Conservation (phyloP, 106 monocot species). For the Dendrobium chrysotoxum region DNA sequence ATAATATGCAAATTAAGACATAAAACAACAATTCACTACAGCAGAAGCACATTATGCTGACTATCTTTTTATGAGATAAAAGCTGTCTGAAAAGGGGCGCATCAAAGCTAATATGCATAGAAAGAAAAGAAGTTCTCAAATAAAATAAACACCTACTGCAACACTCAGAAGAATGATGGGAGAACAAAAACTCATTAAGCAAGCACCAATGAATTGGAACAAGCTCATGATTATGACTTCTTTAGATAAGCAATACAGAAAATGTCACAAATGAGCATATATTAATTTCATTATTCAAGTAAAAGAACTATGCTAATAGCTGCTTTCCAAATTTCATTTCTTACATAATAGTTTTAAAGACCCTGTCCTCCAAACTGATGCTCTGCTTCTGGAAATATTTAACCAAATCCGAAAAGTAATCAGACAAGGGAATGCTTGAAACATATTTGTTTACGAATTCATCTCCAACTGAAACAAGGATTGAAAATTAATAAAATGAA, state of each 20-base stretch:
- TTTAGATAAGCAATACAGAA: neutral
- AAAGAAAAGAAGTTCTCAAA: neutral
- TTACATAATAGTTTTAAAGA: conserved; percentile 43
- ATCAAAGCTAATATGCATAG: neutral
- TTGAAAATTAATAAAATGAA: conserved; percentile 9
- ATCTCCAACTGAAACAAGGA: conserved; percentile 75
- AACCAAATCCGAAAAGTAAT: conserved; percentile 76
- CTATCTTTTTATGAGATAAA: neutral
- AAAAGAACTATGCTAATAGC: neutral
- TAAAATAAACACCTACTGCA: neutral
- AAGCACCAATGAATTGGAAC: neutral
- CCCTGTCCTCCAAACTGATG: conserved; percentile 55
- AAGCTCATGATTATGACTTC: neutral
- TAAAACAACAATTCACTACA: neutral
- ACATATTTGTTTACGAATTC: conserved; percentile 72
- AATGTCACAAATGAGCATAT: neutral
- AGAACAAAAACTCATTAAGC: neutral
- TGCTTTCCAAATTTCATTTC: conserved; percentile 6
- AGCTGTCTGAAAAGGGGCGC: neutral
- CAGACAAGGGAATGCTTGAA: conserved; percentile 40
- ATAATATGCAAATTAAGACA: neutral
- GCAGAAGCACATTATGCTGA: neutral
- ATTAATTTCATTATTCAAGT: neutral
- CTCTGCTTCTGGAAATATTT: conserved; percentile 65
- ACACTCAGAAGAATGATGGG: neutral